These are phyloP conservation scores for Candida taoyuanica DNA, from an alignment of 805 yeast genomes.

Conservation along the genomic window DNA sequence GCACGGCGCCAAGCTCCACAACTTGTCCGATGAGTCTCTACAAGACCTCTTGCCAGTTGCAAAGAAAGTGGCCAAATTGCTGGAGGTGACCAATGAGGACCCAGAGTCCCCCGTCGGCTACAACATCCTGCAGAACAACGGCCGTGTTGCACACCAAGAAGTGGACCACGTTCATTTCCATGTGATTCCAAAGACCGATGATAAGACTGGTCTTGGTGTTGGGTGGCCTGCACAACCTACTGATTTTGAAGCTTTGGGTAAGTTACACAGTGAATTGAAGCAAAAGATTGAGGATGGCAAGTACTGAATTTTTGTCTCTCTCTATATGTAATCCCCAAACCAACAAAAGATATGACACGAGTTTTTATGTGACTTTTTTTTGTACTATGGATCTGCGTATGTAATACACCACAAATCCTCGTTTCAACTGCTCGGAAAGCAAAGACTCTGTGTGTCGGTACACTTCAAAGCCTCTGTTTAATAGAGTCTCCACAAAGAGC, in stretches of 20 bases:
- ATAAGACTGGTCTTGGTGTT: slow-evolving; percentile 69
- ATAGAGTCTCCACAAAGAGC: slow-evolving; percentile 35
- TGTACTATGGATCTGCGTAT: slow-evolving; percentile 11
- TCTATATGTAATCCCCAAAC: too few species aligned
- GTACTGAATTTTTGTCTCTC: not conserved
- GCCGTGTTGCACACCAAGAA: slow-evolving; percentile 90
- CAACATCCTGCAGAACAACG: slow-evolving; percentile 89
- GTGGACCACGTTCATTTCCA: slow-evolving; percentile 98
- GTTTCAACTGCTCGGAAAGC: slow-evolving; percentile 30
- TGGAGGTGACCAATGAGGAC: slow-evolving; percentile 60
- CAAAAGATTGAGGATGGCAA: slow-evolving; percentile 34
- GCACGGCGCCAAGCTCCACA: slow-evolving; percentile 91
- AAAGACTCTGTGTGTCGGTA: slow-evolving; percentile 30
- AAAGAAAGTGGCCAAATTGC: slow-evolving; percentile 74
- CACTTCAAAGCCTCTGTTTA: slow-evolving; percentile 32
- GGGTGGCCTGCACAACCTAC: slow-evolving; percentile 94
- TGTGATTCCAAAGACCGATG: slow-evolving; percentile 82
- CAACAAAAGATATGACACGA: too few species aligned
- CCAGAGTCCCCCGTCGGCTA: slow-evolving; percentile 65
- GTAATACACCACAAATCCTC: slow-evolving; percentile 45
- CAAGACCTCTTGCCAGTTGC: slow-evolving; percentile 84
- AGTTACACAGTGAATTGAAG: slow-evolving; percentile 56
- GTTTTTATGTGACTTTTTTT: too few species aligned
- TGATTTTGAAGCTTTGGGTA: slow-evolving; percentile 67
- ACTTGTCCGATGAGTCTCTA: slow-evolving; percentile 86